Evolutionary conservation across 2,329 filamentous ascomycete genomes (phyloP), one percentile per base, ranked within the genome.

Genomic region (Penicillium freii): DNA sequence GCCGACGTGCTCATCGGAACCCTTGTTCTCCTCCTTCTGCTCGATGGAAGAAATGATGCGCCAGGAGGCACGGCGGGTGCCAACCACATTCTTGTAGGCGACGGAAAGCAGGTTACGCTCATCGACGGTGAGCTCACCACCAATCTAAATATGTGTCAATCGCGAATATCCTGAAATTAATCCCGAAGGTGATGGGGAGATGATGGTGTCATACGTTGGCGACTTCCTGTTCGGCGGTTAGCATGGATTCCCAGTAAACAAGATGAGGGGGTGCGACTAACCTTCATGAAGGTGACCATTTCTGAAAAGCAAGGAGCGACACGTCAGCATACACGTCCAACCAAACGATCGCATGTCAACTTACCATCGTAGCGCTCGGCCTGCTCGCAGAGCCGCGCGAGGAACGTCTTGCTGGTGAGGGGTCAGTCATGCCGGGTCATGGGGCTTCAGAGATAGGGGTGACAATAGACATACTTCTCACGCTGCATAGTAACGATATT

Each of bases 21-120:
- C 93, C 87, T 97, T 97, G 77, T 92, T 94, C 83, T 97, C 93
- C 84, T 97, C 93, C 88, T 97, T 97, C 82, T 97, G 93, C 84
- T 97, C 93, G 80, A 99, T 97, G 77, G 94, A 97, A 77, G 92
- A 95, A 82, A 99, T 95, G 81, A 99, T 97, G 82, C 93, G 88
- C 93, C 93, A 99, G 72, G 92, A 97, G 76, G 93, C 93, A 87
- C 94, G 93, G 80, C 93, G 89, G 76, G 94, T 95, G 73, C 94
- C 93, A 73, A 99, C 91, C 62, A 99, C 94, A 82, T 99, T 99
- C 90, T 99, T 99, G 89, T 99, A 99, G 77, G 93, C 93, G 74
- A 97, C 94, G 67, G 91, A 96, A 68, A 99, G 88, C 66, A 99
- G 90, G 83, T 97, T 97, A 75, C 85, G 85, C 79, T 88, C 85